phyloP scores from a whole-genome alignment of 768 basidiomycete genomes.

The Kwoniella dejecticola region DNA sequence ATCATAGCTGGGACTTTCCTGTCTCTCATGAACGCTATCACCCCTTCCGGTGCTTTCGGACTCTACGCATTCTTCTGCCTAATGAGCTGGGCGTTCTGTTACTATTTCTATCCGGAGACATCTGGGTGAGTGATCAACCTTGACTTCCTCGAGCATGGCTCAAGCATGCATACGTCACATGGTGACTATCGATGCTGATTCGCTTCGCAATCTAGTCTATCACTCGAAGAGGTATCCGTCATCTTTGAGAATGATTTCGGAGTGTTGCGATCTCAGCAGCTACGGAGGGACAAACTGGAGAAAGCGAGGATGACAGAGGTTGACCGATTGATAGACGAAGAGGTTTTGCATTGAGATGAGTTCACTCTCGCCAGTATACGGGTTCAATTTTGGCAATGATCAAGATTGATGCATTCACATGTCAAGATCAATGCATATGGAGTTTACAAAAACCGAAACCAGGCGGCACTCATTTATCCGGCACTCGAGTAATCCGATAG shows the following conservation, averaged over 20 bases:
- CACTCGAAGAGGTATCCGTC: slow-evolving; percentile 44
- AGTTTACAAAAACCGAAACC: too few species aligned
- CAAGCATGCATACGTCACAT: not conserved
- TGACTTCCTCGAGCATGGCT: too few species aligned
- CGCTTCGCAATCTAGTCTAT: slow-evolving; percentile 38
- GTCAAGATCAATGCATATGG: not conserved
- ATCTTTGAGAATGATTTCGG: slow-evolving; percentile 70
- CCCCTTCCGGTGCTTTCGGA: slow-evolving; percentile 73
- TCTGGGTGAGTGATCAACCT: slow-evolving; percentile 58
- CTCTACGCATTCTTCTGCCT: slow-evolving; percentile 75
- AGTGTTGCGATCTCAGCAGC: slow-evolving; percentile 58
- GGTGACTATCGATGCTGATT: not conserved
- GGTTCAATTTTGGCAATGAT: not conserved
- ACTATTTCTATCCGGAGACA: slow-evolving; percentile 76
- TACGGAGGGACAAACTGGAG: slow-evolving; percentile 8
- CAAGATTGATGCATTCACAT: not conserved
- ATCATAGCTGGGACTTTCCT: slow-evolving; percentile 79
- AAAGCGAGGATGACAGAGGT: slow-evolving; percentile 1
- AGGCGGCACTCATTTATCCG: too few species aligned
- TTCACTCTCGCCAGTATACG: too few species aligned
- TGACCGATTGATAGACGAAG: slow-evolving; percentile 2
- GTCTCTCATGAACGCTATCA: slow-evolving; percentile 72
- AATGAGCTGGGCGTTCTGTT: slow-evolving; percentile 69
- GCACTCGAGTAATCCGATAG: too few species aligned
- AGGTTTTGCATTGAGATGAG: too few species aligned